Conservation (phyloP, 73 alveolate genomes). For the Halteria grandinella region DNA sequence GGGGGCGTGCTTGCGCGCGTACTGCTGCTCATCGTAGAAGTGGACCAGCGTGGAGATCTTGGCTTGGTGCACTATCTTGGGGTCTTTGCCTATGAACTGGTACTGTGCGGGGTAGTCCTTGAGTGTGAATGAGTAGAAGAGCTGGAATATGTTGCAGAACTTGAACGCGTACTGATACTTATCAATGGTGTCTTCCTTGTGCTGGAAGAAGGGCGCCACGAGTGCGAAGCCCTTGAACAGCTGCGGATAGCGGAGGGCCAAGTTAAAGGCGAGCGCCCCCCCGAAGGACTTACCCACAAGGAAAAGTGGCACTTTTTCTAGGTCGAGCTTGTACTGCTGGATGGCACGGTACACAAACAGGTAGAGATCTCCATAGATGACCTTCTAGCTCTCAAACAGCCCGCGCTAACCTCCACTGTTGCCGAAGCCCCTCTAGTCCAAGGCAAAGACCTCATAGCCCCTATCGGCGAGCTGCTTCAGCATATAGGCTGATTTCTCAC, state of each 20-base stretch:
- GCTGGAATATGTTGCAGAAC: too few relatives aligned
- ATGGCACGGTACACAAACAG: conserved; percentile 10
- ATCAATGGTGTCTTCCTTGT: not conserved
- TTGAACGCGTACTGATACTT: conserved; percentile 2
- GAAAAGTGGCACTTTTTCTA: conserved; percentile 28
- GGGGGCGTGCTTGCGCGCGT: too few relatives aligned
- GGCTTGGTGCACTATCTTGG: too few relatives aligned
- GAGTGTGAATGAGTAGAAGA: too few relatives aligned
- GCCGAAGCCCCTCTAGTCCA: conserved; percentile 33
- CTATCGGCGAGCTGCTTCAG: conserved; percentile 17
- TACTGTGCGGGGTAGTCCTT: too few relatives aligned
- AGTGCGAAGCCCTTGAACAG: conserved; percentile 19
- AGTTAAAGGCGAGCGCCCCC: conserved; percentile 1
- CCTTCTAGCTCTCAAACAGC: conserved; percentile 2
- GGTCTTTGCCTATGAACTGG: too few relatives aligned
- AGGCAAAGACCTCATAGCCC: conserved; percentile 12
- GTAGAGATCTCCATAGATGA: conserved; percentile 1
- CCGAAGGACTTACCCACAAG: conserved; percentile 30
- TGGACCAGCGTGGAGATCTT: too few relatives aligned
- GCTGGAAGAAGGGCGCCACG: conserved; percentile 11
- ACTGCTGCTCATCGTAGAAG: too few relatives aligned
- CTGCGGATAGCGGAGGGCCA: not conserved
- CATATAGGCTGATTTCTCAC: conserved; percentile 10
- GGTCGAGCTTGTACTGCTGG: not conserved
- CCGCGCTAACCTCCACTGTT: conserved; percentile 28